Evolutionary conservation across 306 rosid species (phyloP), one percentile per base, ranked within the genome.

Genomic region (Dalbergia cultrata): DNA sequence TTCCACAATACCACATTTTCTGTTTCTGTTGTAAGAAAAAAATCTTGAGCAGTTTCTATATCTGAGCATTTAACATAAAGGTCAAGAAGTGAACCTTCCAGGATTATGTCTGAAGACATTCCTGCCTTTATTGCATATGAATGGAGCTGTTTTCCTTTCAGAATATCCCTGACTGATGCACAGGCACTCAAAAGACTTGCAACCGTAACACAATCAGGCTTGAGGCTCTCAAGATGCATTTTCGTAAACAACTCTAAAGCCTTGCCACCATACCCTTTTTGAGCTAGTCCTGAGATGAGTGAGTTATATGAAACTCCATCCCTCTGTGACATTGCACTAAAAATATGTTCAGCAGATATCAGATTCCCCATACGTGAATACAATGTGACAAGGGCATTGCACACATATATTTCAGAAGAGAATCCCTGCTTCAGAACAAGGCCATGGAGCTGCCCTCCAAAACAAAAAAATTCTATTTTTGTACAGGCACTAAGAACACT

Each of bases 11-110:
- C 97, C 75, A 90, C 92, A 79, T 90, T 94, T 86, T 90, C 90
- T 33, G 89, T 88, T 78, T 89, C 90, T 57, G 93, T 86, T 12
- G 93, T 77, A 47, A 89, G 88, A 82, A 94, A 90, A 90, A 89
- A 94, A 49, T 88, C 83, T 66, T 53, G 88, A 77, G 97, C 97
- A 58, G 90, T 84, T 70, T 85, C 72, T 74, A 91, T 73, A 78
- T 90, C 93, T 7, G 93, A 86, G 82, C 98, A 92, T 74, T 94
- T 94, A 54, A 90, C 93, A 86, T 94, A 94, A 56, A 94, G 97
- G 84, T 92, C 98, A 62, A 94, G 94, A 74, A 94, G 86, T 72
- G 97, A 80, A 75, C 98, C 97, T 86, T 94, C 98, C 47, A 94
- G 82, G 49, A 94, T 85, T 43, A 83, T 76, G 87, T 94, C 97